A percentile compares a stretch with the other conserved stretches of the same genome.
Conservation (phyloP, 768 basidiomycete species). For the Lyophyllum atratum region DNA sequence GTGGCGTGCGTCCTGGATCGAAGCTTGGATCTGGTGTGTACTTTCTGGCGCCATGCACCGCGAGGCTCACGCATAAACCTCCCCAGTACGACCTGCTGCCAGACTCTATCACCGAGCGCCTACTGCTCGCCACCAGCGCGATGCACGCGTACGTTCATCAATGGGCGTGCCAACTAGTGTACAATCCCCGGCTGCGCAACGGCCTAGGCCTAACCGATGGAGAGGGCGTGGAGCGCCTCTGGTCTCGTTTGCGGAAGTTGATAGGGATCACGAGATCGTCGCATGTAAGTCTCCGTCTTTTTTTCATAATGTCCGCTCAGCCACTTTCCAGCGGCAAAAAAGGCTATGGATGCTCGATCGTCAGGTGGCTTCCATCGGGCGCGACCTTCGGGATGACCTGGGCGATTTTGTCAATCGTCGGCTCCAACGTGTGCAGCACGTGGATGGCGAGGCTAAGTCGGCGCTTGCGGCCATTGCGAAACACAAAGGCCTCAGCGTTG, state of each 20-base stretch:
- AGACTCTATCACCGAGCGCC: background rate
- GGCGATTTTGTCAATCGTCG: conserved; percentile 32
- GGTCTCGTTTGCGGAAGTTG: conserved; percentile 23
- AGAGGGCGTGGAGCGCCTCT: conserved; percentile 19
- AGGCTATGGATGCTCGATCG: conserved; percentile 35
- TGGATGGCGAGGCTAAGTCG: conserved; percentile 16
- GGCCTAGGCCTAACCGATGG: conserved; percentile 2
- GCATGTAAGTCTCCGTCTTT: too few species aligned
- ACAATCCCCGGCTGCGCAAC: conserved; percentile 28
- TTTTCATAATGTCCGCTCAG: too few species aligned
- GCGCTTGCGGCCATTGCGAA: too few species aligned
- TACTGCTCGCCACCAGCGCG: conserved; percentile 29
- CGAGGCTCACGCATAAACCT: background rate
- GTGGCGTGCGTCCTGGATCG: conserved; percentile 35
- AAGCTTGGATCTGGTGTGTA: conserved; percentile 27
- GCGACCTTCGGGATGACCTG: conserved; percentile 26
- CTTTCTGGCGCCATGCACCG: background rate
- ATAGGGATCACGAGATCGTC: too few species aligned
- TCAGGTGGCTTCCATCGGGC: conserved; percentile 26
- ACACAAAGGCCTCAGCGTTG: conserved; percentile 14
- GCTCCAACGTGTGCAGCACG: conserved; percentile 16
- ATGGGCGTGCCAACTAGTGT: conserved; percentile 24
- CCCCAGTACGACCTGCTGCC: conserved; percentile 30
- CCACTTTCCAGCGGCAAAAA: too few species aligned
- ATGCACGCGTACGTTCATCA: conserved; percentile 37